Evolutionary conservation across 495 filamentous ascomycete genomes (phyloP).

Genomic region (Neurospora africana): DNA sequence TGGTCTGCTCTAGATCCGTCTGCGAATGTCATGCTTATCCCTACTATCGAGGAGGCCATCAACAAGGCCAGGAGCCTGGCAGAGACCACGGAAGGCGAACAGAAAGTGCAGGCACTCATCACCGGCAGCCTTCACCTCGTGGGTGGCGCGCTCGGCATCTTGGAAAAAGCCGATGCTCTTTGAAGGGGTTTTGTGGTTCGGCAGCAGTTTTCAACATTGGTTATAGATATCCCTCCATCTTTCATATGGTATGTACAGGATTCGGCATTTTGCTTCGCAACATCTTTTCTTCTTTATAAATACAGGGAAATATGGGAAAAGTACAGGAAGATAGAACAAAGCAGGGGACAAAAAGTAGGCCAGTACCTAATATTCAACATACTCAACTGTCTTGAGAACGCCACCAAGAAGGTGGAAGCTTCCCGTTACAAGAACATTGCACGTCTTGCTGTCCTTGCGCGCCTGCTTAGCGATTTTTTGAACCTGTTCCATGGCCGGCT

Average conservation of each 20-base stretch:
- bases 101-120: slow-evolving; percentile 39
- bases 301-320: neutral
- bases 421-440: slow-evolving; percentile 56
- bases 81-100: slow-evolving; percentile 10
- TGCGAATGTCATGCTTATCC: slow-evolving; percentile 52
- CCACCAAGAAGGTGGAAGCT: slow-evolving; percentile 85
- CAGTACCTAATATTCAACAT: slow-evolving; percentile 16
- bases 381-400: slow-evolving; percentile 63
- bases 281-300: neutral
- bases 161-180: slow-evolving; percentile 35
- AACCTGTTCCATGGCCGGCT: slow-evolving; percentile 19
- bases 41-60: slow-evolving; percentile 82
- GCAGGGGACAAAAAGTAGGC: slow-evolving; percentile 2
- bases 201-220: slow-evolving; percentile 8
- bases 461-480: slow-evolving; percentile 7
- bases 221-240: slow-evolving; percentile 1
- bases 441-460: slow-evolving; percentile 5
- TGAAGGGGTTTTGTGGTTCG: slow-evolving; percentile 4
- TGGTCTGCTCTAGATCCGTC: slow-evolving; percentile 58
- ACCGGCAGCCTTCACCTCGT: slow-evolving; percentile 56
- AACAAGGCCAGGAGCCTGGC: slow-evolving; percentile 48
- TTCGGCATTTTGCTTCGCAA: slow-evolving; percentile 6
- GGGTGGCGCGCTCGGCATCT: slow-evolving; percentile 43
- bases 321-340: neutral
- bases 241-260: slow-evolving; percentile 4